These are phyloP conservation scores for Mucor sp. DNA, from an alignment of 371 early-diverging fungal species.

Conservation along the genomic window DNA sequence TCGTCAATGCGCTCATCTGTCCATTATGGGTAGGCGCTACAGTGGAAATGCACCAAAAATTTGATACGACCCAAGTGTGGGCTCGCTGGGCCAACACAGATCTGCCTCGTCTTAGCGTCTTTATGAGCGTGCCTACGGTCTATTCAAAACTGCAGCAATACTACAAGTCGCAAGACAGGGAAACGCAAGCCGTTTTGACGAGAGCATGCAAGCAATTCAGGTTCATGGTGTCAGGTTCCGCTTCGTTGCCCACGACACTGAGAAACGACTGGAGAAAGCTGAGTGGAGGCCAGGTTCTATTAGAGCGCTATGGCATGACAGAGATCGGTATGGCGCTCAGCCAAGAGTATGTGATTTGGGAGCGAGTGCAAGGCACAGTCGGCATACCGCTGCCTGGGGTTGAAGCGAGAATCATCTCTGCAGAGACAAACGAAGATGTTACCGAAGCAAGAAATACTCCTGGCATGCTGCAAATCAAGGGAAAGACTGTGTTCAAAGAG, in stretches of 20 bases:
- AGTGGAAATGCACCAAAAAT: conserved; percentile 73
- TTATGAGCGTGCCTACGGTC: conserved; percentile 92
- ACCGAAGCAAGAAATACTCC: conserved; percentile 49
- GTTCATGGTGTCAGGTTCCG: conserved; percentile 81
- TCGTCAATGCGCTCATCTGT: conserved; percentile 65
- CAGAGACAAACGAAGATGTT: conserved; percentile 49
- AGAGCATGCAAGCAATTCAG: conserved; percentile 66
- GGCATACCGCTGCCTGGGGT: conserved; percentile 82
- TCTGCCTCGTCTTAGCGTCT: conserved; percentile 52
- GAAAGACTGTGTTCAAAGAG: conserved; percentile 70
- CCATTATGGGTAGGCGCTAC: conserved; percentile 73
- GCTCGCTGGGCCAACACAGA: conserved; percentile 47
- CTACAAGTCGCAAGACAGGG: conserved; percentile 34
- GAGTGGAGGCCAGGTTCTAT: conserved; percentile 67
- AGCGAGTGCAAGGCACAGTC: conserved; percentile 68
- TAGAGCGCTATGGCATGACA: conserved; percentile 90
- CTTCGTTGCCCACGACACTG: conserved; percentile 72
- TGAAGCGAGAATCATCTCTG: conserved; percentile 59
- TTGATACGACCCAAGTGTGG: conserved; percentile 69
- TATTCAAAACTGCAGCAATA: conserved; percentile 68
- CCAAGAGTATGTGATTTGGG: conserved; percentile 55
- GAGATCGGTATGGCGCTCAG: conserved; percentile 91
- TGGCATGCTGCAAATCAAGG: conserved; percentile 76
- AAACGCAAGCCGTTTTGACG: conserved; percentile 35
- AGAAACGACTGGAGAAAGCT: conserved; percentile 68